Evolutionary conservation across 306 rosid genomes (phyloP).

Genomic region (Ammopiptanthus mongolicus): DNA sequence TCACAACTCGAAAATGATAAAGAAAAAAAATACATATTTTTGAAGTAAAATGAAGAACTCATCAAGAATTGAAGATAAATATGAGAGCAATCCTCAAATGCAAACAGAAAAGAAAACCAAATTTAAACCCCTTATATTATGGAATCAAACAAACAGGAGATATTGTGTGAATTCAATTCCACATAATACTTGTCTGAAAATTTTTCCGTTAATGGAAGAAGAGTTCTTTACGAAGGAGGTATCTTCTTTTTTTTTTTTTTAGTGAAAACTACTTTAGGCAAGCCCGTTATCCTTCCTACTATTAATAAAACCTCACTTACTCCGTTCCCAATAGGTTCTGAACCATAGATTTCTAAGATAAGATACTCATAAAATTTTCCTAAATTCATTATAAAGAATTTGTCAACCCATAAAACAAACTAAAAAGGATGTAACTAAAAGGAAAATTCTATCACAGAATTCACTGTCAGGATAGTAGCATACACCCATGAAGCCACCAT

Average conservation of each 20-base stretch:
- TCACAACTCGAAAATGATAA: background rate
- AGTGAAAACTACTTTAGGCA: background rate
- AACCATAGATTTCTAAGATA: background rate
- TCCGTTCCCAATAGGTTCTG: background rate
- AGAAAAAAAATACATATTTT: background rate
- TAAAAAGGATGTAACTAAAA: background rate
- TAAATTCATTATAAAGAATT: background rate
- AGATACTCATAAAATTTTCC: background rate
- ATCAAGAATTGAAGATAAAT: background rate
- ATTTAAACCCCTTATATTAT: background rate
- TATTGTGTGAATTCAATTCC: background rate
- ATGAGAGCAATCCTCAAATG: background rate
- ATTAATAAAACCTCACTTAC: background rate
- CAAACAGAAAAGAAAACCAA: background rate
- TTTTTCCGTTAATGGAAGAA: background rate
- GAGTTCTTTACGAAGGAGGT: background rate
- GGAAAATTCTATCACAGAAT: background rate
- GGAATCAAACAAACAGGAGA: background rate
- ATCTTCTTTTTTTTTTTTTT: background rate
- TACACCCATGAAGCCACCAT: background rate
- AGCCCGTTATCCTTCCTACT: background rate
- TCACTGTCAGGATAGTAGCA: background rate
- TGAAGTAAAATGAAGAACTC: background rate
- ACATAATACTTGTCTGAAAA: background rate
- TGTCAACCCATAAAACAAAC: background rate